A percentile compares a stretch with the other conserved stretches of the same genome.
Evolutionary conservation across 208 protist species (phyloP).

Genomic region (Trypanosomatidae sp.): DNA sequence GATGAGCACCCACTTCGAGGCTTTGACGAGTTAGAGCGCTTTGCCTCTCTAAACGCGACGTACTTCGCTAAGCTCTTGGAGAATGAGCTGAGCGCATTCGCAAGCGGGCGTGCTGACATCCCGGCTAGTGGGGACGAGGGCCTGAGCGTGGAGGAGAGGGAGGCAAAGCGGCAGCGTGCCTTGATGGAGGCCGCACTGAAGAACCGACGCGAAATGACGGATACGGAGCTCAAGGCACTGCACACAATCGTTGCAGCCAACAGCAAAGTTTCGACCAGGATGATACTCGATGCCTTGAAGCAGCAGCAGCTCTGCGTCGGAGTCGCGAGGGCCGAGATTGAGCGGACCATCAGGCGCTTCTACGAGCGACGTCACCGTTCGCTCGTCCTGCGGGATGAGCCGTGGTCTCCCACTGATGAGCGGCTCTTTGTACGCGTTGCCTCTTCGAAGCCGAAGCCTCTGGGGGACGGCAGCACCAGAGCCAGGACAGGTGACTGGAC

Average conservation of each 20-base stretch:
- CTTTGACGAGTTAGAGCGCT: constrained; percentile 66
- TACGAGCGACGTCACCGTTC: constrained; percentile 70
- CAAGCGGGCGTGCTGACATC: constrained; percentile 12
- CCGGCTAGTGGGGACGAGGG: constrained; percentile 10
- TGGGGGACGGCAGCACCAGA: neutral
- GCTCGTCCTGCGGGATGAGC: constrained; percentile 50
- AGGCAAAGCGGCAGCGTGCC: constrained; percentile 40
- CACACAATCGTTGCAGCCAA: constrained; percentile 61
- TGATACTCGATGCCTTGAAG: constrained; percentile 49
- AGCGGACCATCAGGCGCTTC: constrained; percentile 69
- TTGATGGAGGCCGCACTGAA: constrained; percentile 59
- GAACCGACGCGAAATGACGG: constrained; percentile 69
- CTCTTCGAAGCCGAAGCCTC: constrained; percentile 8
- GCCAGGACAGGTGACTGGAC: neutral
- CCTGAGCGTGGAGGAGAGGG: constrained; percentile 16
- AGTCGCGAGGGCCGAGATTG: constrained; percentile 64
- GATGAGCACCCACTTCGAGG: constrained; percentile 70
- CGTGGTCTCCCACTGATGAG: constrained; percentile 72
- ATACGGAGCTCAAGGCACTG: constrained; percentile 61
- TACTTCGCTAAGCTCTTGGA: constrained; percentile 52
- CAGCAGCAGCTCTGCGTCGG: constrained; percentile 65
- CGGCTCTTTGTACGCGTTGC: constrained; percentile 47
- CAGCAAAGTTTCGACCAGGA: constrained; percentile 41
- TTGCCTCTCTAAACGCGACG: constrained; percentile 35
- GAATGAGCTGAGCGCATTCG: constrained; percentile 34